Evolutionary conservation across 2,329 filamentous ascomycete genomes (phyloP).

Genomic region (Fusarium tricinctum): DNA sequence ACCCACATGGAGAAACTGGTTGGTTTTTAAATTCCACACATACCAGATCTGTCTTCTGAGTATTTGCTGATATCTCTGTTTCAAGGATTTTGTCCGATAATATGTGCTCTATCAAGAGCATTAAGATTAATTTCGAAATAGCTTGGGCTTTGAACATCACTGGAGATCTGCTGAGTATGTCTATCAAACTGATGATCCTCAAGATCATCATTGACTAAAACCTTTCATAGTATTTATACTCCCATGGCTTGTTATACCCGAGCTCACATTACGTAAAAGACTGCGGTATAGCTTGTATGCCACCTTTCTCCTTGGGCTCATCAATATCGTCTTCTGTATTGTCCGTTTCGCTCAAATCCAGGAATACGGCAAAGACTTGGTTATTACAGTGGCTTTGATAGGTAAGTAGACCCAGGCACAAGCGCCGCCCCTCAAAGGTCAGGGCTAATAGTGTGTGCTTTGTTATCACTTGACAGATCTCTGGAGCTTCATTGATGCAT

Average conservation of each 20-base stretch:
- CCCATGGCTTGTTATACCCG: slow-evolving; percentile 31
- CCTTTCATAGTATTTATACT: slow-evolving; percentile 15
- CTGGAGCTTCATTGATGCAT: slow-evolving; percentile 23
- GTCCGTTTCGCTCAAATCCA: slow-evolving; percentile 12
- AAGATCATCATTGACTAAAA: background rate
- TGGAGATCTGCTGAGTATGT: slow-evolving; percentile 24
- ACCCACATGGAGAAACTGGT: slow-evolving; percentile 21
- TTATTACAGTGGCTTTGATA: slow-evolving; percentile 10
- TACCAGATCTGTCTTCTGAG: too few relatives aligned
- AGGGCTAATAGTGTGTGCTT: background rate
- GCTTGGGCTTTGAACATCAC: slow-evolving; percentile 21
- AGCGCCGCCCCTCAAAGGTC: background rate
- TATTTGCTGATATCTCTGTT: background rate
- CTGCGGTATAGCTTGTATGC: slow-evolving; percentile 23
- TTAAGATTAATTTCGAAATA: slow-evolving; percentile 7
- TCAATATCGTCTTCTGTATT: slow-evolving; percentile 24
- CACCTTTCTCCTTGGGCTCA: slow-evolving; percentile 25
- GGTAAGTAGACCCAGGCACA: background rate
- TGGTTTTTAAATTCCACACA: background rate
- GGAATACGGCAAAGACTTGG: background rate
- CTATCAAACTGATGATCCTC: rapidly evolving
- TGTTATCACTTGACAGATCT: background rate
- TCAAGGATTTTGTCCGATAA: slow-evolving; percentile 3
- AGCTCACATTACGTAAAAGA: slow-evolving; percentile 8
- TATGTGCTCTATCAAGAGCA: background rate